Conservation (phyloP, 106 monocot genomes). For the Iris macrosiphon region DNA sequence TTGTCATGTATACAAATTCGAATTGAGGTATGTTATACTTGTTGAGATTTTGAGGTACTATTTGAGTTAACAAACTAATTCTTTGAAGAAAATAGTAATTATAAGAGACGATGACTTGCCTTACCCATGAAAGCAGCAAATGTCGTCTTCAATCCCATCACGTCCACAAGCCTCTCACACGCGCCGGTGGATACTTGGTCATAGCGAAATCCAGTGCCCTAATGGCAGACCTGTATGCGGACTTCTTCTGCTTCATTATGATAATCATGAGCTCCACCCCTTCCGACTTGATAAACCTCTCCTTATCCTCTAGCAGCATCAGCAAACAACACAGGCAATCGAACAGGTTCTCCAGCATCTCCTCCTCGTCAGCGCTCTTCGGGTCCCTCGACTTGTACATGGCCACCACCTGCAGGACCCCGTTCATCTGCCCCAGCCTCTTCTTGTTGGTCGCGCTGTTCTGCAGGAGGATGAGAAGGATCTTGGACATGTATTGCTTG, state of each 20-base stretch:
- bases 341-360: constrained; percentile 98
- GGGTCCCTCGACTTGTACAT: constrained; percentile 97
- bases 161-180: constrained; percentile 95
- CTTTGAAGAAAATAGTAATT: not conserved
- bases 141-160: constrained; percentile 88
- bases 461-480: constrained; percentile 86
- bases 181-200: constrained; percentile 94
- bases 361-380: constrained; percentile 89
- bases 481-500: constrained; percentile 82
- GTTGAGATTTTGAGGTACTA: no score
- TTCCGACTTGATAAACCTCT: constrained; percentile 89
- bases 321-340: constrained; percentile 92
- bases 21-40: no score
- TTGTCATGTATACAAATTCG: no score
- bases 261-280: constrained; percentile 95
- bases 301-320: constrained; percentile 95
- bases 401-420: constrained; percentile 81
- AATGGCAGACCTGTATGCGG: constrained; percentile 66
- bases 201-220: constrained; percentile 93
- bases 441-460: constrained; percentile 84
- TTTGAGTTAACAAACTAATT: no score
- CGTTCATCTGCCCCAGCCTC: constrained; percentile 90
- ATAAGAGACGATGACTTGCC: constrained; percentile 58
- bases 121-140: constrained; percentile 99
- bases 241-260: constrained; percentile 99